Evolutionary conservation across 495 filamentous ascomycete genomes (phyloP), one percentile per base, ranked within the genome.

Genomic region (Neurospora cerealis): DNA sequence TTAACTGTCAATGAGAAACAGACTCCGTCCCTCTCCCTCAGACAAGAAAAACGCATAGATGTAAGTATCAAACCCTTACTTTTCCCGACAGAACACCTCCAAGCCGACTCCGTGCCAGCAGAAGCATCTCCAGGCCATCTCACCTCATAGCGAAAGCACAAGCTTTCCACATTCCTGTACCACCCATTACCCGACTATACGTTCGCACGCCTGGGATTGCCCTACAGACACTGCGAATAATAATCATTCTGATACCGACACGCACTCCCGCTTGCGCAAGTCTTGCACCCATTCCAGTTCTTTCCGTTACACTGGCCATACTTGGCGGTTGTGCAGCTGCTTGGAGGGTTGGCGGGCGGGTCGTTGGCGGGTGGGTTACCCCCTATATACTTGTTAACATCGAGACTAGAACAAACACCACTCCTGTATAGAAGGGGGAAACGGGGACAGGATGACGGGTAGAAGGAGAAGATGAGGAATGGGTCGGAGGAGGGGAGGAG

Each of bases 291-390:
- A 32, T 81, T 81, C 83, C 82, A 88, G 69, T 74, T 78, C 70
- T 70, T 82, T 15, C 87, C 87, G n/a, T 84, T 84, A 71, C 86
- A 88, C 75, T 88, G 87, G 1, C 82, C 83, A 32, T 80, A 81
- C 54, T 76, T 80, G 71, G 75, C 75, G n/a, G 79, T 74, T 13
- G 73, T 44, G 42, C 79, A 81, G 11, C 66, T 77, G 5, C 73
- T 71, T 17, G 74, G 73, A 54, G 48, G 24, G 54, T 62, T 62
- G 28, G 54, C 39, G 48, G n/a, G 54, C 72, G 48, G 69, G 73
- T 44, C 24, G 60, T 42, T 21, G 46, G 44, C 44, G 3, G 44
- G 44, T 24, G 70, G 21, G 74, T 40, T 40, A 62, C 75, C 73
- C 5, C 46, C 40, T 62, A 32, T 15, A 28, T 19, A 69, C 21